Evolutionary conservation across 257 asterid species (phyloP).

Genomic region (Cordia subcordata): DNA sequence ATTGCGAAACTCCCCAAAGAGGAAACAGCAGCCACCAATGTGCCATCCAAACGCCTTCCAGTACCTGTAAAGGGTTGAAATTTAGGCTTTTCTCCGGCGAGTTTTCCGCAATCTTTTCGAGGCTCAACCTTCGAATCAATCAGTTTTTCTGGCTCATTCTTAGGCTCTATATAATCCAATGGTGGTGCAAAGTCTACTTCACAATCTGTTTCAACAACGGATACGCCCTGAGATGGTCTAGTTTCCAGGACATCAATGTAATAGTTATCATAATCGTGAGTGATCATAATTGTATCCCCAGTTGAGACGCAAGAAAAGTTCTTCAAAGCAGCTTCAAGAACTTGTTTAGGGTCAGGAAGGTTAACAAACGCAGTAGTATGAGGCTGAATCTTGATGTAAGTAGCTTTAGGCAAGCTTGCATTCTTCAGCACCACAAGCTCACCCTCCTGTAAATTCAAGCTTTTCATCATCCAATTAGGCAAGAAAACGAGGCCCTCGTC

Average conservation of each 20-base stretch:
- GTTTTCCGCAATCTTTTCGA: background rate
- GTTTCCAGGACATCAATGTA: slow-evolving; percentile 14
- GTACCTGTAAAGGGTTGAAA: slow-evolving; percentile 12
- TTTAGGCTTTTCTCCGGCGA: background rate
- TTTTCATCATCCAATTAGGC: slow-evolving; percentile 11
- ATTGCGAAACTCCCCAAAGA: too few species aligned
- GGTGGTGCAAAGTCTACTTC: slow-evolving; percentile 17
- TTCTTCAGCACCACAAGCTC: background rate
- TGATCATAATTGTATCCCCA: slow-evolving; percentile 16
- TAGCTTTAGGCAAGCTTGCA: background rate
- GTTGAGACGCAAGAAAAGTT: slow-evolving; percentile 14
- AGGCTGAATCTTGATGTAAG: slow-evolving; percentile 4
- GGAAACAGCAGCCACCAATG: background rate
- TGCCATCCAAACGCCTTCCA: slow-evolving; percentile 10
- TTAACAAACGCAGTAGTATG: background rate
- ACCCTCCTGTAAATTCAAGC: background rate
- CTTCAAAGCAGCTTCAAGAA: slow-evolving; percentile 7
- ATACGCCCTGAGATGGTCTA: slow-evolving; percentile 2
- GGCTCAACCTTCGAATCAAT: background rate
- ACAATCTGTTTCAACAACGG: slow-evolving; percentile 19
- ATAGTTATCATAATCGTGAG: background rate
- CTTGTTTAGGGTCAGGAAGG: slow-evolving; percentile 1
- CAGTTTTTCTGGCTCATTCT: background rate
- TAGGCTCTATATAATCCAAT: slow-evolving; percentile 14
- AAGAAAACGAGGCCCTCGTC: slow-evolving; percentile 10